Evolutionary conservation across 345 rosid genomes (phyloP).

Genomic region (Eutrema japonicum): DNA sequence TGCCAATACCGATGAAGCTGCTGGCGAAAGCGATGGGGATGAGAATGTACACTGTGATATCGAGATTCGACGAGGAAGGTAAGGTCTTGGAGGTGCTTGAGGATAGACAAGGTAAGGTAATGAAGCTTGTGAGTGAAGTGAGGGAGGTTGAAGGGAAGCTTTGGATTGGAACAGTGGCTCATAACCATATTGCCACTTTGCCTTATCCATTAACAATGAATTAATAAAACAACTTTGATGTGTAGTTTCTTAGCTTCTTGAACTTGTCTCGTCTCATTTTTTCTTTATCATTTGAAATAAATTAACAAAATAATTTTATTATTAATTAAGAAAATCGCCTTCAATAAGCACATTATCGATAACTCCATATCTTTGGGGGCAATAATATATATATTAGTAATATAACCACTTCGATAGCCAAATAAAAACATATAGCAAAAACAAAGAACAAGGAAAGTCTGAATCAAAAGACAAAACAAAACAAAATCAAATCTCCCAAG

Average conservation of each 20-base stretch:
- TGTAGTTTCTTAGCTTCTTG: conserved; percentile 29
- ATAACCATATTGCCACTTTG: conserved; percentile 86
- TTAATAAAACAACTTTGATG: conserved; percentile 27
- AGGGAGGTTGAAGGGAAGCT: conserved; percentile 80
- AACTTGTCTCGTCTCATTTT: too few relatives aligned
- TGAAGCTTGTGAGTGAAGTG: conserved; percentile 95
- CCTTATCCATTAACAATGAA: conserved; percentile 55
- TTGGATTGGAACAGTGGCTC: conserved; percentile 99
- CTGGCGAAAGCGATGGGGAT: conserved; percentile 85
- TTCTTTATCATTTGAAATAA: too few relatives aligned
- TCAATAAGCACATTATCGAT: too few relatives aligned
- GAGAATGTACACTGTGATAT: conserved; percentile 88
- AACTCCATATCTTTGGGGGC: neutral
- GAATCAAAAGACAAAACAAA: conserved; percentile 17
- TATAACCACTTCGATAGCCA: neutral
- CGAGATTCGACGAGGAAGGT: conserved; percentile 64
- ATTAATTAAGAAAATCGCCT: too few relatives aligned
- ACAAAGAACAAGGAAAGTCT: conserved; percentile 5
- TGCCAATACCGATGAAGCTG: conserved; percentile 67
- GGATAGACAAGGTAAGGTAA: conserved; percentile 79
- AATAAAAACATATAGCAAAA: neutral
- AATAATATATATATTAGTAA: neutral
- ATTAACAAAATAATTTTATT: too few relatives aligned
- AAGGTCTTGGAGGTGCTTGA: conserved; percentile 80
- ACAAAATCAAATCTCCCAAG: neutral